phyloP scores from a whole-genome alignment of 2,329 filamentous ascomycete species.

The Thielaviopsis musarum region DNA sequence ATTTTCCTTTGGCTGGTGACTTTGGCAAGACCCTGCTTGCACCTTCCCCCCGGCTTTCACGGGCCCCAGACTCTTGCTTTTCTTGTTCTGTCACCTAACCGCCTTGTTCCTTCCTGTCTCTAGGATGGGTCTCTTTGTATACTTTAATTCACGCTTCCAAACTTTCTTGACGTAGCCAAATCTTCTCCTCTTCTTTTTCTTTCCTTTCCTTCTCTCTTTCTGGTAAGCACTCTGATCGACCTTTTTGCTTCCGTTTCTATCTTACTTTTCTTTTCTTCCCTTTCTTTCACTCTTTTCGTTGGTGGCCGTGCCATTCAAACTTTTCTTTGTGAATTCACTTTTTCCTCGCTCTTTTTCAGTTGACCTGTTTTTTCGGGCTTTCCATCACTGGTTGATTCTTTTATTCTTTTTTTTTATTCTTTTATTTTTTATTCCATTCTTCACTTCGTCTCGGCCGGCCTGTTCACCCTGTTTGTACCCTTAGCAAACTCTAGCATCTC shows the following conservation, averaged over 20 bases:
- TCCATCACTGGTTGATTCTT: background rate
- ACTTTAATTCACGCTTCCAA: background rate
- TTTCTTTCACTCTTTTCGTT: constrained; percentile 5
- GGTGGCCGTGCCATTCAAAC: background rate
- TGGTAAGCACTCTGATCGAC: background rate
- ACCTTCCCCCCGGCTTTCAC: no score
- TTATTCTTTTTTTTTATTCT: background rate
- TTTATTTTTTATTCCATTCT: background rate
- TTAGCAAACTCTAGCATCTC: background rate
- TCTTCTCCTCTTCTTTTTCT: background rate
- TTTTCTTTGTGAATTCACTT: background rate
- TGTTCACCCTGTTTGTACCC: background rate
- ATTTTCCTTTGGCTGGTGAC: no score
- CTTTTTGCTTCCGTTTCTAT: constrained; percentile 2
- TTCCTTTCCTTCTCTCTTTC: constrained; percentile 6
- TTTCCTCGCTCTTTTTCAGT: background rate
- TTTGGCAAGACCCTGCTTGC: no score
- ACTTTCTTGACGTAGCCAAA: background rate
- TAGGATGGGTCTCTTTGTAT: no score
- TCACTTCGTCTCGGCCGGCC: background rate
- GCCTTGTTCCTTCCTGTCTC: background rate
- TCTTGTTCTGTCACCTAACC: no score
- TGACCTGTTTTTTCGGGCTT: background rate
- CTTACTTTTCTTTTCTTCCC: background rate
- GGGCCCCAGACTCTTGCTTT: no score